Conservation (phyloP, 2,329 filamentous ascomycete species). For the Acrodontium crateriforme region DNA sequence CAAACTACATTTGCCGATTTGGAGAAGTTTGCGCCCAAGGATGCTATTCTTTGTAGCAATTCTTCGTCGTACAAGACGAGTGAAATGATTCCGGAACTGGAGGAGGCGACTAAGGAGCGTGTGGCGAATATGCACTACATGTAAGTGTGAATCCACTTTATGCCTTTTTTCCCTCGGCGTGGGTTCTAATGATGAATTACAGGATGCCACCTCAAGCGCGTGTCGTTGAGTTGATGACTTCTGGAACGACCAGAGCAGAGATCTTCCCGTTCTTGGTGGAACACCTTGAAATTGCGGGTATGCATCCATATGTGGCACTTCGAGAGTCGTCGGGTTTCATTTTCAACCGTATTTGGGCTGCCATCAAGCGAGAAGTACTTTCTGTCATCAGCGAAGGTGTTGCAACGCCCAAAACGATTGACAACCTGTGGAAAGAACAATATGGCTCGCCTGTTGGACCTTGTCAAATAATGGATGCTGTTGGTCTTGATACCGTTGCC, state of each 20-base stretch:
- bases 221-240: conserved; percentile 42
- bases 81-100: conserved; percentile 34
- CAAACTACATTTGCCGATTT: conserved; percentile 35
- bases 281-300: conserved; percentile 27
- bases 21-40: conserved; percentile 27
- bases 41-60: conserved; percentile 39
- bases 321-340: conserved; percentile 41
- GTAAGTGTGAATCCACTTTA: too few species aligned
- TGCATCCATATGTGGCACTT: conserved; percentile 29
- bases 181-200: neutral
- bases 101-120: conserved; percentile 23
- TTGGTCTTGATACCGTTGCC: conserved; percentile 40
- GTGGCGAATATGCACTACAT: conserved; percentile 40
- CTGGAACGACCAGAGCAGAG: conserved; percentile 28
- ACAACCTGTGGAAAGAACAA: conserved; percentile 32
- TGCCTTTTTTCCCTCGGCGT: neutral
- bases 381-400: conserved; percentile 38
- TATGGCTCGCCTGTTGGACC: conserved; percentile 7
- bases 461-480: conserved; percentile 30
- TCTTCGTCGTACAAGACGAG: conserved; percentile 39
- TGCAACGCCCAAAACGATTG: conserved; percentile 35
- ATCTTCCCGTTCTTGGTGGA: conserved; percentile 35
- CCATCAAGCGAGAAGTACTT: conserved; percentile 40
- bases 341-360: conserved; percentile 44
- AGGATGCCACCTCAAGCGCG: conserved; percentile 26